Conservation (phyloP, 257 asterid species). For the Catharanthus roseus region DNA sequence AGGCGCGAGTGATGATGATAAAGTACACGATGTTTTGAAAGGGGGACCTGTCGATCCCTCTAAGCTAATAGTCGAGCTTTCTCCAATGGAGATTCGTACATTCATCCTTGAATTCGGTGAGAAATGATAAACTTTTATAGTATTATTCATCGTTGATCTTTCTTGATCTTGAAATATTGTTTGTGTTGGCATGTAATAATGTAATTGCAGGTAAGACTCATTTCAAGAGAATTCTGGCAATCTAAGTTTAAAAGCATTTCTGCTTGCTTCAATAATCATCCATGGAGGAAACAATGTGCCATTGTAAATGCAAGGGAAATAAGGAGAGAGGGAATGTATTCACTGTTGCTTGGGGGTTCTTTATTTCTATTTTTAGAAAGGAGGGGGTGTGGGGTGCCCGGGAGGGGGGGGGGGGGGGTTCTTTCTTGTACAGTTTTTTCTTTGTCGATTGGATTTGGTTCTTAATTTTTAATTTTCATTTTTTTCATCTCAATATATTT, state of each 20-base stretch:
- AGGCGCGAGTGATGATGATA: constrained; percentile 27
- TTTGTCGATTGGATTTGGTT: too few relatives aligned
- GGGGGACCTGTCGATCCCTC: constrained; percentile 66
- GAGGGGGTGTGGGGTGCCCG: too few relatives aligned
- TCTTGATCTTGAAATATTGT: background rate
- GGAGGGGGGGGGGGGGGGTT: too few relatives aligned
- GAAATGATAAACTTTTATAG: background rate
- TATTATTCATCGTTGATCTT: background rate
- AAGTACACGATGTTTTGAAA: constrained; percentile 23
- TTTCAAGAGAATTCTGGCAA: background rate
- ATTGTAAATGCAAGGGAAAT: background rate
- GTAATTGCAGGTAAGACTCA: background rate
- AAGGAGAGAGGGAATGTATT: background rate
- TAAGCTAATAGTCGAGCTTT: constrained; percentile 57
- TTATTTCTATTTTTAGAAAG: too few relatives aligned
- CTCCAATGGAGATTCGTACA: constrained; percentile 89
- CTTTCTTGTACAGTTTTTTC: too few relatives aligned
- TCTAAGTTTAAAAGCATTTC: background rate
- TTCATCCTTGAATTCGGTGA: constrained; percentile 44
- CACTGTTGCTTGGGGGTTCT: background rate
- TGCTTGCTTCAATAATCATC: background rate
- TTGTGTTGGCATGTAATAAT: background rate
- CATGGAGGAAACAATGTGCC: background rate
- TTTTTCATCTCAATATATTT: too few relatives aligned
- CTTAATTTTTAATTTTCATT: too few relatives aligned